phyloP scores from a whole-genome alignment of 352 stramenopile species.

The Pythium chondricola region DNA sequence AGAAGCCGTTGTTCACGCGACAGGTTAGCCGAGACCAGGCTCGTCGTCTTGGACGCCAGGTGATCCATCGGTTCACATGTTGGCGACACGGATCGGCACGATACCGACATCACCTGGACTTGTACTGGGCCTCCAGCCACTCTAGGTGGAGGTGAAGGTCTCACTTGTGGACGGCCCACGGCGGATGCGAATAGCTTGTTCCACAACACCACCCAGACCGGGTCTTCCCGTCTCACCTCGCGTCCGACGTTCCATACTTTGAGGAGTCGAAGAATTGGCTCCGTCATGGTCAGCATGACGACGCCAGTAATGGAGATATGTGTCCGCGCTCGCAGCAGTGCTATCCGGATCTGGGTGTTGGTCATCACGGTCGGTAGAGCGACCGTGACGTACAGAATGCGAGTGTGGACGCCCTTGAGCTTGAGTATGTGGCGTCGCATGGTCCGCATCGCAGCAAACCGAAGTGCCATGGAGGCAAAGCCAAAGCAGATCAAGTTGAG shows the following conservation, averaged over 20 bases:
- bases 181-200: too few relatives aligned
- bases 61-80: too few relatives aligned
- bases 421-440: background rate
- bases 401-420: background rate
- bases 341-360: background rate
- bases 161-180: too few relatives aligned
- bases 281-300: background rate
- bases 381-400: background rate
- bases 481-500: background rate
- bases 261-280: background rate
- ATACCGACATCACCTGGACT: too few relatives aligned
- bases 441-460: background rate
- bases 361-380: background rate
- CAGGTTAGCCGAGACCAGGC: too few relatives aligned
- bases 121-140: too few relatives aligned
- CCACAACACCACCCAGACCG: too few relatives aligned
- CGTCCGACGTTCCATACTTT: background rate
- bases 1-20: constrained; percentile 6
- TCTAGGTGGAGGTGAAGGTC: too few relatives aligned
- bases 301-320: background rate
- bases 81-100: too few relatives aligned
- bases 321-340: background rate
- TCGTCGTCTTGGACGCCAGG: too few relatives aligned
- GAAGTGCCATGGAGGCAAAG: background rate
- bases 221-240: background rate